Evolutionary conservation across 805 yeast genomes (phyloP), one percentile per base, ranked within the genome.

Genomic region (Yarrowia alimentaria): DNA sequence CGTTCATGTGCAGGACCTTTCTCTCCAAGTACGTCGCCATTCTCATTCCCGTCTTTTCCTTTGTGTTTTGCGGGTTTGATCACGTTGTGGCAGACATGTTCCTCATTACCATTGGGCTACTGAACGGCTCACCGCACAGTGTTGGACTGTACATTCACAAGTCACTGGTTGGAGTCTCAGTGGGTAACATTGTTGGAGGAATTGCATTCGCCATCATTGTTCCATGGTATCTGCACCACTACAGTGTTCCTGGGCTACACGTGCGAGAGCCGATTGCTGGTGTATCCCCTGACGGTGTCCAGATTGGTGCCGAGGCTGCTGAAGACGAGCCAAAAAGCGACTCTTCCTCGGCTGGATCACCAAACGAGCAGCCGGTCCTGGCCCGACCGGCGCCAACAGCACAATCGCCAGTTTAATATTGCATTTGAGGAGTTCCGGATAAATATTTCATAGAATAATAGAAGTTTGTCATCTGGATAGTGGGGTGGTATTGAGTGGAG

Each of bases 111-210:
- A 5, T 29, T 25, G 48, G 48, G 2, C 48, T 40, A 12, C 20
- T 40, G 24, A 40, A 40, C 20, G 48, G 48, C 26, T 26, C 48
- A 3, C 48, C 48, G 14, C 34, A 28, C 11, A 28, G 48, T 9
- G 48, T 40, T 18, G 48, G 48, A 10, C 20, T 40, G 13, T 40
- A 22, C 14, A 40, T 40, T 13, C 28, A 52, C 60, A 58, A 56
- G 55, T 37, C 43, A 11, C 12, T 37, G 30, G 30, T 37, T 54
- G 48, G 34, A 6, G 32, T 40, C 14, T 7, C 43, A 9, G 30
- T 37, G 3, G 43, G 43, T 7, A 37, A 37, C 8, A 17, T 37
- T 9, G 43, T 37, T 1, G 43, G 43, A 37, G 43, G 43, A 16
- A 5, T 8, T 7, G 21, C 14, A 9, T 37, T 37, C 13, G 32